Evolutionary conservation across 2,329 filamentous ascomycete species (phyloP).

Genomic region (Amylocarpus encephaloides): DNA sequence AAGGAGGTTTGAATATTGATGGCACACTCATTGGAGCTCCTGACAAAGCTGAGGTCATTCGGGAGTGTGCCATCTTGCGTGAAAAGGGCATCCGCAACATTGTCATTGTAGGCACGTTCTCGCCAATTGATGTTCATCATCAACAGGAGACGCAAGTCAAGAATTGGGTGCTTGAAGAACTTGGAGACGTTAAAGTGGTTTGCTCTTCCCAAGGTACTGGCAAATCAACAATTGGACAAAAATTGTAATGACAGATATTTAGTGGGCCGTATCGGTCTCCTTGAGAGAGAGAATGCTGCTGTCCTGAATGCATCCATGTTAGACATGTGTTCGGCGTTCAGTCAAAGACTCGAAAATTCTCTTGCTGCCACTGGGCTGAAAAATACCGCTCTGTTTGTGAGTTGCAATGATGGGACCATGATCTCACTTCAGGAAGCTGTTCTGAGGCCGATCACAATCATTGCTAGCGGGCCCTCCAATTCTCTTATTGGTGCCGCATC

Average conservation of each 20-base stretch:
- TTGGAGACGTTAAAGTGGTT: neutral
- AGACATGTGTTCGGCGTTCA: slow-evolving; percentile 45
- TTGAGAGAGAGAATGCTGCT: slow-evolving; percentile 57
- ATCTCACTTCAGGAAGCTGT: slow-evolving; percentile 46
- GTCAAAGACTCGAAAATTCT: slow-evolving; percentile 48
- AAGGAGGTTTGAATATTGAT: slow-evolving; percentile 44
- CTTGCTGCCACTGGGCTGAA: slow-evolving; percentile 43
- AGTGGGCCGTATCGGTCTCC: slow-evolving; percentile 39
- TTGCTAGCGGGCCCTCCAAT: slow-evolving; percentile 57
- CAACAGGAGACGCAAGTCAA: slow-evolving; percentile 44
- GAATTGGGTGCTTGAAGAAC: neutral
- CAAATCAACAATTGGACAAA: neutral
- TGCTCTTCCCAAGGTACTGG: neutral
- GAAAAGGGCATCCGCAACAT: slow-evolving; percentile 27
- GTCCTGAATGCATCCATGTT: slow-evolving; percentile 58
- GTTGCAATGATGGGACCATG: slow-evolving; percentile 57
- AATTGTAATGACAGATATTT: slow-evolving; percentile 25
- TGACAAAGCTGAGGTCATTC: slow-evolving; percentile 38
- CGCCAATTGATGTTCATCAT: slow-evolving; percentile 47
- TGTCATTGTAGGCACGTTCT: slow-evolving; percentile 50
- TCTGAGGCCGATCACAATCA: slow-evolving; percentile 52
- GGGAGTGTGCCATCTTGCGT: slow-evolving; percentile 22
- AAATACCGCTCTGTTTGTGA: slow-evolving; percentile 39
- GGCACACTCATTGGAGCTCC: slow-evolving; percentile 36
- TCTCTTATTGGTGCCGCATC: slow-evolving; percentile 58